Percentiles rank a stretch among this genome's conserved stretches.
phyloP scores from a whole-genome alignment of 2,329 filamentous ascomycete genomes.

The Colletotrichum eremochloae region DNA sequence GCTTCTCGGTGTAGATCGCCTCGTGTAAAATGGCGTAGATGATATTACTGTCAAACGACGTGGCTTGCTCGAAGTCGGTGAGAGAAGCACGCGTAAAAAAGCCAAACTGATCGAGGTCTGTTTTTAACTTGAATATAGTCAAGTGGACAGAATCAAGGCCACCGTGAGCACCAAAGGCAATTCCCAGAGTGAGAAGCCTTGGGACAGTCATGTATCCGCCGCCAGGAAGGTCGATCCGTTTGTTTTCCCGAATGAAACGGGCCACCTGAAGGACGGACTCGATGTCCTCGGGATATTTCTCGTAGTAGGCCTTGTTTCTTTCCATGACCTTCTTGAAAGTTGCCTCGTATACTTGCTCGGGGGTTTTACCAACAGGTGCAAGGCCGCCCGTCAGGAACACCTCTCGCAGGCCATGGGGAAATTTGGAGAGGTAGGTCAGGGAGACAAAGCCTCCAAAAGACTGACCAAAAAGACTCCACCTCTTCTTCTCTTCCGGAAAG shows the following conservation, averaged over 20 bases:
- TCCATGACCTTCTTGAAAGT: slow-evolving; percentile 78
- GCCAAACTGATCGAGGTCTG: slow-evolving; percentile 82
- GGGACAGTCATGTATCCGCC: slow-evolving; percentile 80
- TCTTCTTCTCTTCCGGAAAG: slow-evolving; percentile 76
- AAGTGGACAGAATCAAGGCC: slow-evolving; percentile 82
- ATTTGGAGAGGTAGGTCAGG: slow-evolving; percentile 86
- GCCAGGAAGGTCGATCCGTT: slow-evolving; percentile 72
- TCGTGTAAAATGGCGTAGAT: slow-evolving; percentile 93
- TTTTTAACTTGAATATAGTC: slow-evolving; percentile 76
- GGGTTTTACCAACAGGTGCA: slow-evolving; percentile 77
- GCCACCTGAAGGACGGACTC: slow-evolving; percentile 76
- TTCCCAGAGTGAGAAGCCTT: slow-evolving; percentile 82
- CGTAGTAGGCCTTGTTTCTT: slow-evolving; percentile 84
- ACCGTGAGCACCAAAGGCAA: slow-evolving; percentile 83
- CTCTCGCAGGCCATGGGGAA: slow-evolving; percentile 83
- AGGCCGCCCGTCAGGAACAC: slow-evolving; percentile 88
- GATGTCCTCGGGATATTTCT: slow-evolving; percentile 87
- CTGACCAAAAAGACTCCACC: slow-evolving; percentile 91
- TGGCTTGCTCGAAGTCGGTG: slow-evolving; percentile 73
- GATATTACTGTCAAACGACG: slow-evolving; percentile 80
- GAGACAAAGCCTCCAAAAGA: slow-evolving; percentile 92
- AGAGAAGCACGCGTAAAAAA: slow-evolving; percentile 81
- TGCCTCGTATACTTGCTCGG: slow-evolving; percentile 81
- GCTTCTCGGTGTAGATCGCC: slow-evolving; percentile 84
- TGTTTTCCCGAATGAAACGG: slow-evolving; percentile 70